Evolutionary conservation across 495 filamentous ascomycete genomes (phyloP), one percentile per base, ranked within the genome.

Genomic region (Saxophila tyrrhenica): DNA sequence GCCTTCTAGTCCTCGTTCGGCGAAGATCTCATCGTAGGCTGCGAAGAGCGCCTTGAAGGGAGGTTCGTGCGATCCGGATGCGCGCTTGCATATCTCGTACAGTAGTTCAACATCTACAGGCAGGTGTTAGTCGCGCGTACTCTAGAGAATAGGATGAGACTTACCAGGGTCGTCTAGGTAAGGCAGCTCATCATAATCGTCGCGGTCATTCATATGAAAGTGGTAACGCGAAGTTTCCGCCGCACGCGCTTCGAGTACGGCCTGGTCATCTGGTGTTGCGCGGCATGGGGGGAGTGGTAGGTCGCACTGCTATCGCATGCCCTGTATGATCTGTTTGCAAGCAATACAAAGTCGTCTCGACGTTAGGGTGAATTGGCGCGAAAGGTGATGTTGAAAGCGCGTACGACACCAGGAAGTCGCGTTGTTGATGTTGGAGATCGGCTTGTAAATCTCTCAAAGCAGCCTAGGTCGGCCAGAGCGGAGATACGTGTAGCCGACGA

Each of bases 41-140:
- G 75, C 72, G 69, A 90, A 94, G 24, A 94, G 75, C 19, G 87
- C 86, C 67, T 83, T 80, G 60, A 84, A 89, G 2, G 87, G 85
- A 13, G 77, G 76, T 25, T 82, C 77, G 1, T 81, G 78, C 23
- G 85, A 73, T 22, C 72, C 67, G 70, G 89, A 80, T 21, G 85
- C 89, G 67, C 74, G 73, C 50, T 69, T 74, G 68, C 91, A 79
- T 62, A 95, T 87, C 44, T 85, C 75, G 67, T 85, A 83, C 56
- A 94, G 74, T 53, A 90, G 75, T 50, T 75, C 77, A 65, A 95
- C 81, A 75, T 94, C 89, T 94, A 39, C 9, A 8, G 21, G 21
- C 29, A 48, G n/a, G n/a, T n/a, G 17, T 25, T 20, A 35, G 45
- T 21, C 16, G 25, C 23, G 46, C 19, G 38, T 1, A 1, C 13